Evolutionary conservation across 176 grass and related monocot genomes (phyloP).

Genomic region (Urochloa ruziziensis): DNA sequence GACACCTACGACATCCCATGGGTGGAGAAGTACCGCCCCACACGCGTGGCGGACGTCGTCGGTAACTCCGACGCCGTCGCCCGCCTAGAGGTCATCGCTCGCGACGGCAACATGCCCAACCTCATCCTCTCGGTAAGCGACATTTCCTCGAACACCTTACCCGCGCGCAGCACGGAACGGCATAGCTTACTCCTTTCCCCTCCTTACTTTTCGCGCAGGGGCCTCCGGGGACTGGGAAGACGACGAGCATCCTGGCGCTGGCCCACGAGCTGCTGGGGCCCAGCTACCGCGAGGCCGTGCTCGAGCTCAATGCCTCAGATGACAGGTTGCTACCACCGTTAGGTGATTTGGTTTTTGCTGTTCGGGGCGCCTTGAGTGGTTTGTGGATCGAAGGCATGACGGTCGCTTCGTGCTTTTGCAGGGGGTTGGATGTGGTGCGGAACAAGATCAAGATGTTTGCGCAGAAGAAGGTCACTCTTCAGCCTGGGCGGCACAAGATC

Average conservation of each 20-base stretch:
- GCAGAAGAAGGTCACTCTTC: conserved; percentile 94
- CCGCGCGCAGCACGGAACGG: neutral
- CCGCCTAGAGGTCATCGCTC: conserved; percentile 85
- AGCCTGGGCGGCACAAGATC: conserved; percentile 80
- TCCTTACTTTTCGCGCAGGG: conserved; percentile 37
- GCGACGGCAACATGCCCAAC: conserved; percentile 95
- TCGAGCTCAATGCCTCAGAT: conserved; percentile 95
- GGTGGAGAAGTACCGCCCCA: conserved; percentile 97
- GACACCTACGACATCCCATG: conserved; percentile 74
- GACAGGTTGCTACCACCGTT: conserved; percentile 55
- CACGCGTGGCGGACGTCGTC: conserved; percentile 73
- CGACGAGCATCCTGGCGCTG: conserved; percentile 91
- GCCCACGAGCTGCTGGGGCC: conserved; percentile 91
- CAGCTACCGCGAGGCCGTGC: conserved; percentile 82
- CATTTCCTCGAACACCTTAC: conserved; percentile 32
- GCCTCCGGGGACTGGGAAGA: conserved; percentile 93
- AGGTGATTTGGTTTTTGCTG: neutral
- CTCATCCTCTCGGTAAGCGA: conserved; percentile 87
- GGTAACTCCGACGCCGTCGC: conserved; percentile 86
- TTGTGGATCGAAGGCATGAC: neutral
- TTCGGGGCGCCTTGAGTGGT: too few relatives aligned
- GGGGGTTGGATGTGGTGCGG: conserved; percentile 91
- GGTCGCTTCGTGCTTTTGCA: conserved; percentile 27
- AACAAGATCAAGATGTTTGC: conserved; percentile 99
- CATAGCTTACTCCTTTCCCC: neutral